These are phyloP conservation scores for Groenewaldozyma auringiensis DNA, from an alignment of 1,139 yeast genomes.

Conservation along the genomic window DNA sequence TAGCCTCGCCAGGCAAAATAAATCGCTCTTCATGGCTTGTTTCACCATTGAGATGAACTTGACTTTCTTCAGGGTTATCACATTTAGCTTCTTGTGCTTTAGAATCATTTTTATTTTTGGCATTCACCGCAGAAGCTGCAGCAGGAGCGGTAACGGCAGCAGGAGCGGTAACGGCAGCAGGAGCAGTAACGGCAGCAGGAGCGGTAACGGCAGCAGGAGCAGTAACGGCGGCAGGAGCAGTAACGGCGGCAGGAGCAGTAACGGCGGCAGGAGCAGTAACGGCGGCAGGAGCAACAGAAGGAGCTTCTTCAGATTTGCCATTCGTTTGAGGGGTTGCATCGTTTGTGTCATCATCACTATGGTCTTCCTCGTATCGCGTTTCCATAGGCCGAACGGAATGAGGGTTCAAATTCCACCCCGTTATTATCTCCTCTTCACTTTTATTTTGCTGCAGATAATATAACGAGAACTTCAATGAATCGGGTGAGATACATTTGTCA, in stretches of 20 bases:
- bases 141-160: no score
- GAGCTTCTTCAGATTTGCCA: neutral
- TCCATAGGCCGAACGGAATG: conserved; percentile 5
- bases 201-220: no score
- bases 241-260: no score
- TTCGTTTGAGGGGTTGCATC: neutral
- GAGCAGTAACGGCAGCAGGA: no score
- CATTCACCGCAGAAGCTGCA: neutral
- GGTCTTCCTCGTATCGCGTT: neutral
- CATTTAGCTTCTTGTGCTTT: conserved; percentile 1
- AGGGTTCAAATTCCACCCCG: conserved; percentile 12
- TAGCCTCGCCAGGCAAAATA: conserved; percentile 38
- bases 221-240: no score
- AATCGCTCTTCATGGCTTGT: conserved; percentile 14
- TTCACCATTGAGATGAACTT: conserved; percentile 4
- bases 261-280: no score
- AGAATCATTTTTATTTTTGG: conserved; percentile 1
- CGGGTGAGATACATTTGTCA: conserved; percentile 4
- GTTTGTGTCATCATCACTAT: conserved; percentile 6
- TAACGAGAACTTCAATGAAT: neutral
- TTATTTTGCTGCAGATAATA: conserved; percentile 9
- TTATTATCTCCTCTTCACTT: conserved; percentile 10
- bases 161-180: no score
- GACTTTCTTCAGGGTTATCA: no score
- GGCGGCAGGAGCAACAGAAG: neutral